These are phyloP conservation scores for Allium fistulosum DNA, from an alignment of 106 monocot species.

Conservation along the genomic window DNA sequence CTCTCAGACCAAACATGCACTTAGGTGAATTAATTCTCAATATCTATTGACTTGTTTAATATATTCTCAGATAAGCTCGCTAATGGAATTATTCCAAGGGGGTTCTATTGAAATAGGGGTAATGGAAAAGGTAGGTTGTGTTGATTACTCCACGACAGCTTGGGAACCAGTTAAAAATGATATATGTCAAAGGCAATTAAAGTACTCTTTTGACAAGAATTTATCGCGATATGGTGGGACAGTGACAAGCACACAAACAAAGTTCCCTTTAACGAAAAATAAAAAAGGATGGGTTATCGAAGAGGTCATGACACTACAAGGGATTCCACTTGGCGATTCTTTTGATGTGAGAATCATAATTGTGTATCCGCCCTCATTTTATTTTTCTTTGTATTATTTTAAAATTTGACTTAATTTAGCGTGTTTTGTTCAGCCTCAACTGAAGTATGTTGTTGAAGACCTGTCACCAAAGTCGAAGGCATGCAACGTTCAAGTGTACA, in stretches of 20 bases:
- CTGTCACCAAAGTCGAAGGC: conserved; percentile 40
- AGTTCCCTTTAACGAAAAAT: conserved; percentile 7
- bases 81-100: conserved; percentile 57
- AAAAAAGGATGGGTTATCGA: conserved; percentile 25
- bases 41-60: background rate
- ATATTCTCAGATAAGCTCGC: conserved; percentile 24
- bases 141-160: conserved; percentile 29
- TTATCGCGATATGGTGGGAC: conserved; percentile 21
- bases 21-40: too few species aligned
- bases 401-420: background rate
- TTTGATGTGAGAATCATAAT: conserved; percentile 18
- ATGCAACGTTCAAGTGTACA: conserved; percentile 51
- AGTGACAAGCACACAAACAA: conserved; percentile 28
- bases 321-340: conserved; percentile 22
- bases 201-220: conserved; percentile 18
- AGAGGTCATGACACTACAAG: conserved; percentile 29
- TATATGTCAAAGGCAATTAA: conserved; percentile 11
- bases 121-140: conserved; percentile 54
- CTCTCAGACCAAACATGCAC: too few species aligned
- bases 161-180: conserved; percentile 25
- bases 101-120: conserved; percentile 32
- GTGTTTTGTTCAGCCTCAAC: conserved; percentile 49
- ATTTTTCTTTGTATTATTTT: background rate
- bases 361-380: background rate
- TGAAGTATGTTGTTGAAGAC: conserved; percentile 63